Evolutionary conservation across 176 grass and related monocot species (phyloP), one percentile per base, ranked within the genome.

Genomic region (Ensete ventricosum): DNA sequence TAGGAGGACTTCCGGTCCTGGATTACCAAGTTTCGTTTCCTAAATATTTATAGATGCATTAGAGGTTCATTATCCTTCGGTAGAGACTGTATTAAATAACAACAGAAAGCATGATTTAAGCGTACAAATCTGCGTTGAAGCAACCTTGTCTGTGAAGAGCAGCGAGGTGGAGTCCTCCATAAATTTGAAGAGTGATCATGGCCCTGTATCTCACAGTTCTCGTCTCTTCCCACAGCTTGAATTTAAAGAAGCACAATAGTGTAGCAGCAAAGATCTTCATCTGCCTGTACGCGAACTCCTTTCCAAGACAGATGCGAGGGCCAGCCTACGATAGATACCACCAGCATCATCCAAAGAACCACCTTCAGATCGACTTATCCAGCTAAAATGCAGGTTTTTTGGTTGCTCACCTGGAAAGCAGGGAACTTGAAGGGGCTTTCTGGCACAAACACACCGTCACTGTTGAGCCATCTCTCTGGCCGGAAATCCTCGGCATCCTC

Each of bases 321-420:
- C 71, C 71, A 55, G 71, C 71, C 71, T 73, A 55, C 1, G 13
- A 13, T 58, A 13, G 13, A 13, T 58, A 13, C 16, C 14, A 43
- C 4, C 4, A 43, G 24, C 24, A 25, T 4, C 34, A 43, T 1
- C n/a, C 0, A 16, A 6, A 17, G 11, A 58, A 58, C 13, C 16
- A 13, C 16, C 34, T 6, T 43, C 34, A 43, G 34, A 6, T 43
- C 4, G 34, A 43, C 34, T 43, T 43, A 43, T 43, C 34, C 34
- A 43, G 4, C 34, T 43, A 43, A 43, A 43, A 0, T 43, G 4
- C 3, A 43, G 34, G 29, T 11, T 23, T 23, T 26, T 7, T 20
- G 14, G 8, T 17, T 25, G 17, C 21, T 55, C 68, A 79, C 83
- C 73, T 85, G 78, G 71, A 85, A 85, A 72, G 83, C 78, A 77